These are phyloP conservation scores for Schizochytrium sp. DNA, from an alignment of 108 stramenopile species.

Conservation along the genomic window DNA sequence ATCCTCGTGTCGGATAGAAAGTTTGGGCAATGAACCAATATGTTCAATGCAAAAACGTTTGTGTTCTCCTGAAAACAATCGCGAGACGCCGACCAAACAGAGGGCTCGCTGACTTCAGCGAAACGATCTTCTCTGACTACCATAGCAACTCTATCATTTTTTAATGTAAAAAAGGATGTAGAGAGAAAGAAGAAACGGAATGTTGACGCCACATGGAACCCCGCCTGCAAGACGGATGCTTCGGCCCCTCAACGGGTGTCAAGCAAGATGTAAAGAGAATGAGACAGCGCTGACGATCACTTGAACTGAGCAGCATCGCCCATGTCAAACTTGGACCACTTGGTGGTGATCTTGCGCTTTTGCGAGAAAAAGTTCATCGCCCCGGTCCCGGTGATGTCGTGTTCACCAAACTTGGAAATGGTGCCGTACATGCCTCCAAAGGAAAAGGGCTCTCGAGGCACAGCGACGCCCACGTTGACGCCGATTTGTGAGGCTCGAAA, in stretches of 20 bases:
- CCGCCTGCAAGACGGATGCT: too few species aligned
- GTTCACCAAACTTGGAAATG: constrained; percentile 81
- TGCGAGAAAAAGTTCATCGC: constrained; percentile 93
- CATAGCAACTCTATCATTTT: too few species aligned
- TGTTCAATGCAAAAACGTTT: too few species aligned
- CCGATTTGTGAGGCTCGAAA: constrained; percentile 78
- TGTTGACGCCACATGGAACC: background rate
- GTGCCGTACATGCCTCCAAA: constrained; percentile 89
- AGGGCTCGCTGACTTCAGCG: too few species aligned
- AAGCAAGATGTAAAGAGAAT: background rate
- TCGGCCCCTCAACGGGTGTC: background rate
- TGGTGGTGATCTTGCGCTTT: constrained; percentile 83
- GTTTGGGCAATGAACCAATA: too few species aligned
- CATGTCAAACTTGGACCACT: constrained; percentile 56
- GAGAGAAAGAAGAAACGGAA: background rate
- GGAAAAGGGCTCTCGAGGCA: constrained; percentile 84
- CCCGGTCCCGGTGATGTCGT: constrained; percentile 92
- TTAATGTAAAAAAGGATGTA: too few species aligned
- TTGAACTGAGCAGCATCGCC: constrained; percentile 11
- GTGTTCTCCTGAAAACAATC: too few species aligned
- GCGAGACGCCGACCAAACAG: too few species aligned
- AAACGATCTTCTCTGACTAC: too few species aligned
- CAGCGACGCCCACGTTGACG: constrained; percentile 74
- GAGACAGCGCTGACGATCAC: background rate
- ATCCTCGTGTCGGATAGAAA: too few species aligned